Evolutionary conservation across 2,329 filamentous ascomycete genomes (phyloP).

Genomic region (Fusarium solani-melongenae): DNA sequence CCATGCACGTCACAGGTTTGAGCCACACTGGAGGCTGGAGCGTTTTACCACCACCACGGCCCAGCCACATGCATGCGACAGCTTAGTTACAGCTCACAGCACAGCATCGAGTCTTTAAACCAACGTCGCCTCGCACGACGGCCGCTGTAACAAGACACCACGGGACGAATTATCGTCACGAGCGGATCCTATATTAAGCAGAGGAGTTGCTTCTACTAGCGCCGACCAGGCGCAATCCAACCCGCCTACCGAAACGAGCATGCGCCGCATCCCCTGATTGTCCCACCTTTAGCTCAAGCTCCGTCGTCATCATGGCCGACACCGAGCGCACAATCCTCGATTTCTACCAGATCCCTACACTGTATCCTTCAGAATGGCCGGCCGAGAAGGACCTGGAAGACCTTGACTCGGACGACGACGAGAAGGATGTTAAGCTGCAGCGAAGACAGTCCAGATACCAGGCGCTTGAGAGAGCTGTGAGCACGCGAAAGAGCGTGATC

Average conservation of each 20-base stretch:
- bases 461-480: conserved; percentile 80
- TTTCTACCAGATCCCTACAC: conserved; percentile 85
- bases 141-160: background rate
- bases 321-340: conserved; percentile 82
- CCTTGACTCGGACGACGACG: conserved; percentile 68
- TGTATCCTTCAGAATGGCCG: conserved; percentile 88
- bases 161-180: background rate
- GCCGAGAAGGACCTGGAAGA: conserved; percentile 78
- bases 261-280: conserved; percentile 31
- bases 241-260: conserved; percentile 18
- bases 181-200: background rate
- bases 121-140: conserved; percentile 1
- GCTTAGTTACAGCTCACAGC: conserved; percentile 12
- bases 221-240: conserved; percentile 9
- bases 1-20: conserved; percentile 24
- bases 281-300: conserved; percentile 15
- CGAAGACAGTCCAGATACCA: conserved; percentile 84
- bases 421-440: conserved; percentile 59
- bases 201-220: background rate
- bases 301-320: conserved; percentile 67
- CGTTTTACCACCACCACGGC: background rate
- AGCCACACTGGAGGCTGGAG: background rate
- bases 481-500: conserved; percentile 73
- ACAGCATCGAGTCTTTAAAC: conserved; percentile 14
- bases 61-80: conserved; percentile 12